Base-by-base conservation (phyloP, 129 eudicot genomes). In the Oenanthe sinensis region DNA sequence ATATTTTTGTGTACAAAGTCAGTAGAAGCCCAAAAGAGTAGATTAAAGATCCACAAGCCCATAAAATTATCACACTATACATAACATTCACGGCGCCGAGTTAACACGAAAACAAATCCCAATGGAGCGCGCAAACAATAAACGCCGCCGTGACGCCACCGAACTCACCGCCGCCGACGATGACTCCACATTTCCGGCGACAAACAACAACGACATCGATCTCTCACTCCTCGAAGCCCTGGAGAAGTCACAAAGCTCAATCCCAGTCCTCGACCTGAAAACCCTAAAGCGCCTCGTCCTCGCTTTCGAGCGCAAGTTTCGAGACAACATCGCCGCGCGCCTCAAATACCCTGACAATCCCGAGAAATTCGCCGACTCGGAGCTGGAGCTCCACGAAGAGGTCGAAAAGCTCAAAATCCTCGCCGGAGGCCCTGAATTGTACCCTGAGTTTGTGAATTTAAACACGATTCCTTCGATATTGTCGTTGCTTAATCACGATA, bases 361-460 rank as follows among this genome's bases (percentile, higher is more conserved):
- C 12, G 99, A 95, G 22, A 95, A 95, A 68, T 95, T 95, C 81
- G 99, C 99, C 14, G 99, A 95, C 55, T 91, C 99, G 69, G 99
- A 95, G 81, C 75, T 95, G 72, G 99, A 91, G 77, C 97, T 95
- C 73, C 99, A 95, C 79, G 94, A 92, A 26, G 97, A 95, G 83
- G 86, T 95, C 82, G 90, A 88, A 33, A 90, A 92, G 84, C 97
- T 95, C 81, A 95, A 95, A 76, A 85, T 95, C 81, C 94, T 95
- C 62, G 92, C 99, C 40, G 96, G 91, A 36, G 96, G 90, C 4
- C 99, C 99, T 47, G 97, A 95, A 36, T 87, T 91, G 26, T 95
- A 95, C 46, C 97, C 97, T 4, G 97, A 90, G 74, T 81, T 95
- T 46, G 96, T 95, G 15, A 81, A 67, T 78, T 87, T 88, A 19